phyloP scores from a whole-genome alignment of 2,329 filamentous ascomycete genomes.

The Paecilomyces sp. region DNA sequence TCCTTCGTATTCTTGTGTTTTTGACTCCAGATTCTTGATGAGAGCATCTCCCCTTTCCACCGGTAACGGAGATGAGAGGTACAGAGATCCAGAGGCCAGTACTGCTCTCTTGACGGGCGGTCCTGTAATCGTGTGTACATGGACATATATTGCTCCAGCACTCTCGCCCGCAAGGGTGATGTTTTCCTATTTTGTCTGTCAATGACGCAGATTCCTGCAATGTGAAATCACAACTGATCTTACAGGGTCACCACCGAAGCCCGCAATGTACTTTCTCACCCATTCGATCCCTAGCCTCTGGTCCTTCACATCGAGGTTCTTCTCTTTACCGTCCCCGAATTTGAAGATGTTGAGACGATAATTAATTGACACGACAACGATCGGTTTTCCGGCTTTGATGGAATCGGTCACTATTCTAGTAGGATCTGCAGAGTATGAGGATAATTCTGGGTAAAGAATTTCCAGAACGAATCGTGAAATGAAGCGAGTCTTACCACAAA shows the following conservation, averaged over 20 bases:
- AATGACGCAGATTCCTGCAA: neutral
- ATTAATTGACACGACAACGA: conserved; percentile 38
- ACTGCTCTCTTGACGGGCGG: conserved; percentile 27
- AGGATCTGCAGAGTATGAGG: conserved; percentile 17
- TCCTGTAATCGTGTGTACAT: conserved; percentile 33
- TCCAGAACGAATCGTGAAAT: no score
- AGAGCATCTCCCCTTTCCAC: conserved; percentile 22
- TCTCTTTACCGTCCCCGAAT: conserved; percentile 35
- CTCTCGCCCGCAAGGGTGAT: conserved; percentile 42
- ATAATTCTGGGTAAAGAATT: neutral
- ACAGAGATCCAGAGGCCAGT: conserved; percentile 36
- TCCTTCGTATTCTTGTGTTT: conserved; percentile 18
- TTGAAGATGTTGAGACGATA: conserved; percentile 41
- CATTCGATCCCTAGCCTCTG: conserved; percentile 30
- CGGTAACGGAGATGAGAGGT: conserved; percentile 37
- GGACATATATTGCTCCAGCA: conserved; percentile 39
- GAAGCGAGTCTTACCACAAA: conserved; percentile 29
- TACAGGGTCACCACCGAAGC: conserved; percentile 34
- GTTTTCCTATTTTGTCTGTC: conserved; percentile 17
- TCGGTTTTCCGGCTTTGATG: conserved; percentile 22
- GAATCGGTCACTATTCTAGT: conserved; percentile 31
- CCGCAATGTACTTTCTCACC: conserved; percentile 32
- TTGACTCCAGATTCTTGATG: conserved; percentile 20
- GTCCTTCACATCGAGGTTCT: conserved; percentile 34
- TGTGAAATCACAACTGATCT: conserved; percentile 4